phyloP scores from a whole-genome alignment of 2,329 filamentous ascomycete genomes.

The Cladosporium sp. region DNA sequence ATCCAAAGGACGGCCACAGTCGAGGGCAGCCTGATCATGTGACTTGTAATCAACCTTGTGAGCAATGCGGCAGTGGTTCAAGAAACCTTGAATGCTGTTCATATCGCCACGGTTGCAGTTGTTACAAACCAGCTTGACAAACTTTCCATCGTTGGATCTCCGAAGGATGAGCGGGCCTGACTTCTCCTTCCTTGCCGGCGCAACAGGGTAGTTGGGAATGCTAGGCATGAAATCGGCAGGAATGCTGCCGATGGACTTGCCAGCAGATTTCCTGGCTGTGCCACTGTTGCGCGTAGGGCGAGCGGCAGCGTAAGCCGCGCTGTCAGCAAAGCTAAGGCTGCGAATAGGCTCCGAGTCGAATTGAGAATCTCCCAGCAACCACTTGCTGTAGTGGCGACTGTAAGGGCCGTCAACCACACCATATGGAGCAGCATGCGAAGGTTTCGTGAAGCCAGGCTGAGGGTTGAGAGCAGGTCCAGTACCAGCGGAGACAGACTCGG shows the following conservation, averaged over 20 bases:
- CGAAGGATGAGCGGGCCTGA: slow-evolving; percentile 75
- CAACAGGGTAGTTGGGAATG: slow-evolving; percentile 66
- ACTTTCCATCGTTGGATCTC: slow-evolving; percentile 73
- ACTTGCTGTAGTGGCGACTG: slow-evolving; percentile 88
- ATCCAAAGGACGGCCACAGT: slow-evolving; percentile 80
- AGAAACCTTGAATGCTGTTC: slow-evolving; percentile 95
- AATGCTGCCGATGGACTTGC: slow-evolving; percentile 58
- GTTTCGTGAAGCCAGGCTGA: slow-evolving; percentile 59
- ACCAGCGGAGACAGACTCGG: slow-evolving; percentile 67
- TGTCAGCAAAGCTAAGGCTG: slow-evolving; percentile 20
- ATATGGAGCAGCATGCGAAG: slow-evolving; percentile 79
- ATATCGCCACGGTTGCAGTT: slow-evolving; percentile 90
- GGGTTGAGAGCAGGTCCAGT: slow-evolving; percentile 66
- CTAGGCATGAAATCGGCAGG: slow-evolving; percentile 46
- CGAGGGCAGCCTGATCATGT: slow-evolving; percentile 87
- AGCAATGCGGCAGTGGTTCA: slow-evolving; percentile 96
- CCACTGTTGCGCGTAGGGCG: slow-evolving; percentile 76
- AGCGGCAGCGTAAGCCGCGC: slow-evolving; percentile 50
- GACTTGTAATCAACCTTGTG: slow-evolving; percentile 92
- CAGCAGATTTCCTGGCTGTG: slow-evolving; percentile 47
- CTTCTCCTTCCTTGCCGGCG: slow-evolving; percentile 66
- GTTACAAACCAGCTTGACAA: slow-evolving; percentile 82
- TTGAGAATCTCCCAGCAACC: slow-evolving; percentile 82
- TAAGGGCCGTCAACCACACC: slow-evolving; percentile 91
- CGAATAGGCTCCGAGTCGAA: slow-evolving; percentile 60